Percentiles rank a stretch among this genome's conserved stretches.
These are phyloP conservation scores for Coccinonectria pachysandricola DNA, from an alignment of 2,329 filamentous ascomycete species.

Conservation along the genomic window DNA sequence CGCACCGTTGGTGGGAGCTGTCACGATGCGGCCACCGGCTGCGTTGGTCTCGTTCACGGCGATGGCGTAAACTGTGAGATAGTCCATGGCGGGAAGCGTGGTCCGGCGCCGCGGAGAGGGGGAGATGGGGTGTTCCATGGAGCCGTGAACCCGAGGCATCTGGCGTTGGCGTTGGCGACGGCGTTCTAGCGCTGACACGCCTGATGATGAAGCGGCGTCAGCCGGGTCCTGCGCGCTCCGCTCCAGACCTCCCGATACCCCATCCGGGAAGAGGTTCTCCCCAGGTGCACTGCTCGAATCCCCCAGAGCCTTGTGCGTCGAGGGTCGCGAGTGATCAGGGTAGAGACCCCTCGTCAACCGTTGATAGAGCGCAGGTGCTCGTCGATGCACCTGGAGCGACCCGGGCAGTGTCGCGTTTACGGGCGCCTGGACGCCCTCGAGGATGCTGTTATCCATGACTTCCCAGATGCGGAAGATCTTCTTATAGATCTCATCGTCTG, in stretches of 20 bases:
- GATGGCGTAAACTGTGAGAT: slow-evolving; percentile 39
- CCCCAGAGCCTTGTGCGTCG: background rate
- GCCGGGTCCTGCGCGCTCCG: slow-evolving; percentile 4
- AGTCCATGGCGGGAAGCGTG: slow-evolving; percentile 39
- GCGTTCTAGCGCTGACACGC: background rate
- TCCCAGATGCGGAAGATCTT: slow-evolving; percentile 40
- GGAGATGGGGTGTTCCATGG: slow-evolving; percentile 34
- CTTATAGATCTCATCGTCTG: slow-evolving; percentile 36
- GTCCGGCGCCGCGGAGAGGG: slow-evolving; percentile 36
- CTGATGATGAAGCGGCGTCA: slow-evolving; percentile 1
- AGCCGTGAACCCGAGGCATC: slow-evolving; percentile 33
- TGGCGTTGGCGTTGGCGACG: slow-evolving; percentile 14
- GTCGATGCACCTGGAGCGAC: slow-evolving; percentile 36
- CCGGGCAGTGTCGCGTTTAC: slow-evolving; percentile 32
- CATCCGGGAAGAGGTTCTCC: too few species aligned
- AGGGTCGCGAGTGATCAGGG: slow-evolving; percentile 16
- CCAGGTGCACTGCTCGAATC: too few species aligned
- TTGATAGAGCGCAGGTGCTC: slow-evolving; percentile 35
- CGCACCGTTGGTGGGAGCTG: slow-evolving; percentile 40
- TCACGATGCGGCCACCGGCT: slow-evolving; percentile 39
- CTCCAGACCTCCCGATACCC: background rate
- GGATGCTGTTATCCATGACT: slow-evolving; percentile 41
- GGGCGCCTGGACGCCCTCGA: slow-evolving; percentile 37
- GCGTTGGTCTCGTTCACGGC: slow-evolving; percentile 45
- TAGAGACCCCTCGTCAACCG: slow-evolving; percentile 37